These are phyloP conservation scores for Termitomyces bulborhizus DNA, from an alignment of 768 basidiomycete genomes.

Conservation along the genomic window DNA sequence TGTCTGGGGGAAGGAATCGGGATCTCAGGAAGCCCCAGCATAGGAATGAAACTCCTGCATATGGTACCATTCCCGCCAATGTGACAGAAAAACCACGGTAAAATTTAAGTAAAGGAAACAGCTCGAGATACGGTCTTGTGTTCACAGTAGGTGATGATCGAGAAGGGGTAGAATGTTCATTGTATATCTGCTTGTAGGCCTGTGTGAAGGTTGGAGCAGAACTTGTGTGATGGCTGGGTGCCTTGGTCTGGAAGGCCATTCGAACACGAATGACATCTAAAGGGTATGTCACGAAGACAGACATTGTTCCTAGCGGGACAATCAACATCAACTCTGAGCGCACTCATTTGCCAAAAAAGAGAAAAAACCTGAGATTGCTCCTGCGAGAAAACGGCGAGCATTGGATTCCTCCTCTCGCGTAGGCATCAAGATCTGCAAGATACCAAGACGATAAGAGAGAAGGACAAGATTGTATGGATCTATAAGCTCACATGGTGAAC, in stretches of 20 bases:
- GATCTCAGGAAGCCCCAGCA: slow-evolving; percentile 79
- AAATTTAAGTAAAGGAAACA: slow-evolving; percentile 79
- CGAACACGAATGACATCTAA: slow-evolving; percentile 94
- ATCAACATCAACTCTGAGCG: not conserved
- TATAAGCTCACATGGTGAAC: slow-evolving; percentile 55
- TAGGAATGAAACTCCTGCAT: slow-evolving; percentile 92
- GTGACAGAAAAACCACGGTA: slow-evolving; percentile 98
- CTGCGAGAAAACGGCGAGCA: slow-evolving; percentile 73
- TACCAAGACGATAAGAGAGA: not conserved
- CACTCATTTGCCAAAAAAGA: not conserved
- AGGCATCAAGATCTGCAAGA: slow-evolving; percentile 74
- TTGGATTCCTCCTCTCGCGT: slow-evolving; percentile 75
- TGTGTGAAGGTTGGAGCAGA: slow-evolving; percentile 41
- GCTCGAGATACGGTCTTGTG: slow-evolving; percentile 37
- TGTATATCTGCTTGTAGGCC: slow-evolving; percentile 63
- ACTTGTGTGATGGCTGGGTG: slow-evolving; percentile 17
- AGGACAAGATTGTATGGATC: not conserved
- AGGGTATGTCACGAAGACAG: slow-evolving; percentile 92
- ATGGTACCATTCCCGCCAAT: slow-evolving; percentile 87
- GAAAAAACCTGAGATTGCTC: slow-evolving; percentile 74
- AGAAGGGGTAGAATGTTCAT: slow-evolving; percentile 42
- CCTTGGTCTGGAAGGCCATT: slow-evolving; percentile 78
- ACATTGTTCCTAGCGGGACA: slow-evolving; percentile 56
- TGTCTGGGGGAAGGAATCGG: slow-evolving; percentile 42
- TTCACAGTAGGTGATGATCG: slow-evolving; percentile 15